These are phyloP conservation scores for Alternaria tenuissima DNA, from an alignment of 2,329 filamentous ascomycete genomes.

Conservation along the genomic window DNA sequence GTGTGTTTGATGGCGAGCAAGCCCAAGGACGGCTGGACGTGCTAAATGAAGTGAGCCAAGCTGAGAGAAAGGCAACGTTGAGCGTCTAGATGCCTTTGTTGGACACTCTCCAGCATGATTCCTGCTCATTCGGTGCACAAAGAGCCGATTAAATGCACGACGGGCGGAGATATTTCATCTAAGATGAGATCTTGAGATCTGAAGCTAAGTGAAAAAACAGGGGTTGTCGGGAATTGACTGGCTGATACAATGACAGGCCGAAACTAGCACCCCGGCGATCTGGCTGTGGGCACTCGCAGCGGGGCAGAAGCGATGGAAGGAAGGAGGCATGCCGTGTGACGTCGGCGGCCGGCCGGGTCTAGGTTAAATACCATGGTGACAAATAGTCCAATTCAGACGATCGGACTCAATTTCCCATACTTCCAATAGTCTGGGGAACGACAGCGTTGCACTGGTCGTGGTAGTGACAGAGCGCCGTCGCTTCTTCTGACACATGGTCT, in stretches of 20 bases:
- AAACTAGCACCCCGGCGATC: constrained; percentile 14
- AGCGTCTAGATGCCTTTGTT: background rate
- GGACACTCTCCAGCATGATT: background rate
- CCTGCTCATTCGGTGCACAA: background rate
- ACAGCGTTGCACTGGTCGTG: background rate
- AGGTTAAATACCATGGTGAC: constrained; percentile 11
- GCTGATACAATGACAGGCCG: constrained; percentile 8
- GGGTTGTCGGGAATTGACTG: background rate
- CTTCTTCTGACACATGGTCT: constrained; percentile 1
- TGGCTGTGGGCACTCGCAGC: constrained; percentile 12
- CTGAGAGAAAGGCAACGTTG: background rate
- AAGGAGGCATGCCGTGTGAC: constrained; percentile 14
- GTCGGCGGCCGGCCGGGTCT: constrained; percentile 9
- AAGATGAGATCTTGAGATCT: constrained; percentile 5
- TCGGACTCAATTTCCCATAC: constrained; percentile 1
- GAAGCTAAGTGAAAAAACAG: background rate
- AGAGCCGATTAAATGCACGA: constrained; percentile 2
- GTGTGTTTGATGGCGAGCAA: background rate
- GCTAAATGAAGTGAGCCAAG: background rate
- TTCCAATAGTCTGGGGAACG: constrained; percentile 4
- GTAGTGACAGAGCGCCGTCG: background rate
- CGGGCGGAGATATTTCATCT: constrained; percentile 13
- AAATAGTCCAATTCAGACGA: constrained; percentile 9
- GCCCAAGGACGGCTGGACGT: background rate
- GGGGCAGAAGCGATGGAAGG: constrained; percentile 11